Conservation (phyloP, 768 basidiomycete species). For the Filobasidium floriforme region DNA sequence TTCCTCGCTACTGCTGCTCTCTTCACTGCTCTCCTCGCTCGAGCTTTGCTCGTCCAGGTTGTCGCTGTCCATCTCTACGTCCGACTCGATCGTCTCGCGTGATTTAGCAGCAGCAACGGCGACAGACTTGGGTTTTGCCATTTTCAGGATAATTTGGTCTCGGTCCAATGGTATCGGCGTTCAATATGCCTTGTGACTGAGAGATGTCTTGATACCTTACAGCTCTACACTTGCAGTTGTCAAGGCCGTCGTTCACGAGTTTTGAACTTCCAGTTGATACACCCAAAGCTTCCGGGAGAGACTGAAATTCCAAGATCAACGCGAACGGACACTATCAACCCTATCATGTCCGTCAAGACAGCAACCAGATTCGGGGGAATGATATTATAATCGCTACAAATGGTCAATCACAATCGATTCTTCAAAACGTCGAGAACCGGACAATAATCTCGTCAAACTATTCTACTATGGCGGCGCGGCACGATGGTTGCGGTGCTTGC, state of each 20-base stretch:
- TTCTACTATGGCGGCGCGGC: neutral
- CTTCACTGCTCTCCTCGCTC: conserved; percentile 4
- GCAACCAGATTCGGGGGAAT: no score
- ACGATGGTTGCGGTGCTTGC: neutral
- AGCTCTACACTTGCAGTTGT: no score
- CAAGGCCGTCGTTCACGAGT: no score
- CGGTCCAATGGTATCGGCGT: neutral
- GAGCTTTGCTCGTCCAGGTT: neutral
- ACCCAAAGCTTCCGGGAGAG: no score
- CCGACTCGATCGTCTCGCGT: neutral
- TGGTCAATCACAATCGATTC: no score
- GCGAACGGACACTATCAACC: no score
- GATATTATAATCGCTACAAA: no score
- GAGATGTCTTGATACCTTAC: no score
- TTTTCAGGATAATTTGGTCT: neutral
- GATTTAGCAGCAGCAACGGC: neutral
- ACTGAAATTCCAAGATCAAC: no score
- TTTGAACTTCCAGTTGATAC: no score
- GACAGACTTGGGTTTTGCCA: neutral
- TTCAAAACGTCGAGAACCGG: neutral
- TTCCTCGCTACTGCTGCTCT: neutral
- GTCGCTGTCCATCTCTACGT: conserved; percentile 2
- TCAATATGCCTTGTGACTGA: no score
- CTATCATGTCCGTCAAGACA: no score
- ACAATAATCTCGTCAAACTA: neutral